Evolutionary conservation across 2,329 filamentous ascomycete genomes (phyloP).

Genomic region (Diaporthe helianthi): DNA sequence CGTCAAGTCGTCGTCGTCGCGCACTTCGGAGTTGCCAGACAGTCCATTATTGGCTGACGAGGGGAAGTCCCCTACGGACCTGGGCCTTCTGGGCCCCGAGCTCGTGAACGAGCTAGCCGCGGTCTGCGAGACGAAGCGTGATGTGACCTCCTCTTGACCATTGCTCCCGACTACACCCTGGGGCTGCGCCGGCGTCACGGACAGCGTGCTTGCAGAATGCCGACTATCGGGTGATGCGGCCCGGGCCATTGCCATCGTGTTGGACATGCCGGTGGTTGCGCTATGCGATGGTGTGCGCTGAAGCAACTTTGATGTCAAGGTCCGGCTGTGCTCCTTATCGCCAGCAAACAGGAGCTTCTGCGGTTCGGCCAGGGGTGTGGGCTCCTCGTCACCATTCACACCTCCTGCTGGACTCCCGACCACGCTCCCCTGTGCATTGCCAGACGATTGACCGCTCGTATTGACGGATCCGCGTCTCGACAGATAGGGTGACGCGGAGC

Average conservation of each 20-base stretch:
- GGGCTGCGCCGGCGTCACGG: constrained; percentile 42
- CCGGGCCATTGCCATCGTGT: constrained; percentile 61
- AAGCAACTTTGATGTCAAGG: constrained; percentile 72
- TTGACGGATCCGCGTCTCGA: constrained; percentile 58
- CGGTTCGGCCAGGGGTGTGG: constrained; percentile 35
- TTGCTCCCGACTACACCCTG: constrained; percentile 48
- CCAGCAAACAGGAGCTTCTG: constrained; percentile 44
- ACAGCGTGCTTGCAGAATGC: constrained; percentile 41
- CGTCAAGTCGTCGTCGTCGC: constrained; percentile 39
- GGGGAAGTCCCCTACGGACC: constrained; percentile 50
- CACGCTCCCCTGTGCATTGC: constrained; percentile 47
- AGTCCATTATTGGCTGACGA: constrained; percentile 36
- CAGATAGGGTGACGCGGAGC: constrained; percentile 66
- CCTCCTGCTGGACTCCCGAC: constrained; percentile 34
- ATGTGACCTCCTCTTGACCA: constrained; percentile 59
- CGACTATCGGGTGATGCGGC: constrained; percentile 45
- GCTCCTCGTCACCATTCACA: constrained; percentile 31
- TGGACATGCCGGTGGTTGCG: constrained; percentile 70
- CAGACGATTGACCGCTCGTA: constrained; percentile 56
- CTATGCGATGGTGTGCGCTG: constrained; percentile 68
- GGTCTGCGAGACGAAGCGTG: constrained; percentile 62
- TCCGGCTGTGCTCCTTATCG: constrained; percentile 63
- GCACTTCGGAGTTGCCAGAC: constrained; percentile 20
- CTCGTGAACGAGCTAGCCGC: constrained; percentile 57
- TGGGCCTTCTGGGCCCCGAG: constrained; percentile 42